Percentiles rank a stretch among this genome's conserved stretches.
These are phyloP conservation scores for Pestalotiopsis sp. DNA, from an alignment of 2,329 filamentous ascomycete genomes.

Conservation along the genomic window DNA sequence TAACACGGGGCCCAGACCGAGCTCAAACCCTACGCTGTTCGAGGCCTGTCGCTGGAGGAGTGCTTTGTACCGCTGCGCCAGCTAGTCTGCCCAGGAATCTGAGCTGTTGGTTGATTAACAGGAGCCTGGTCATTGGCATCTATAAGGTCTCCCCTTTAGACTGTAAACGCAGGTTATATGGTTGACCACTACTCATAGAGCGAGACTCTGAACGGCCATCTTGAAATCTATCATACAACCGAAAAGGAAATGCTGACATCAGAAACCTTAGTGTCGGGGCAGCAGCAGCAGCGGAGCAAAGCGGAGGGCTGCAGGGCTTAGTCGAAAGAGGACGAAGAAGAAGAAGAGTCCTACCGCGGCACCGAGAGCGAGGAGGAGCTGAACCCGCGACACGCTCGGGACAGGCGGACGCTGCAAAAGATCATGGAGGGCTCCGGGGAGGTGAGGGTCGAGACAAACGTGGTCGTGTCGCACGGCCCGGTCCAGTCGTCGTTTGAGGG, in stretches of 20 bases:
- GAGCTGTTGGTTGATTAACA: too few relatives aligned
- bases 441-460: background rate
- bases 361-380: background rate
- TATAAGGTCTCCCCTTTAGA: too few relatives aligned
- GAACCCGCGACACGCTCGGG: background rate
- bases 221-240: background rate
- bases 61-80: too few relatives aligned
- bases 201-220: background rate
- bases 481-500: background rate
- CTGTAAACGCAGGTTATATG: too few relatives aligned
- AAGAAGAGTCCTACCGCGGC: background rate
- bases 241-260: background rate
- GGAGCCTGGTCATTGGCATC: too few relatives aligned
- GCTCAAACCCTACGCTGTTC: too few relatives aligned
- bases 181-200: background rate
- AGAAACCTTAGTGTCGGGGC: conserved; percentile 25
- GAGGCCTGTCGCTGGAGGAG: too few relatives aligned
- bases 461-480: background rate
- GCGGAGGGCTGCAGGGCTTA: background rate
- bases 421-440: background rate
- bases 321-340: background rate
- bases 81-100: too few relatives aligned
- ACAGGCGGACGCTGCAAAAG: background rate
- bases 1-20: too few relatives aligned
- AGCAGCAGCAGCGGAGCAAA: background rate